Base-by-base conservation (phyloP, 1,139 yeast species). In the Yamadazyma membranifaciens region DNA sequence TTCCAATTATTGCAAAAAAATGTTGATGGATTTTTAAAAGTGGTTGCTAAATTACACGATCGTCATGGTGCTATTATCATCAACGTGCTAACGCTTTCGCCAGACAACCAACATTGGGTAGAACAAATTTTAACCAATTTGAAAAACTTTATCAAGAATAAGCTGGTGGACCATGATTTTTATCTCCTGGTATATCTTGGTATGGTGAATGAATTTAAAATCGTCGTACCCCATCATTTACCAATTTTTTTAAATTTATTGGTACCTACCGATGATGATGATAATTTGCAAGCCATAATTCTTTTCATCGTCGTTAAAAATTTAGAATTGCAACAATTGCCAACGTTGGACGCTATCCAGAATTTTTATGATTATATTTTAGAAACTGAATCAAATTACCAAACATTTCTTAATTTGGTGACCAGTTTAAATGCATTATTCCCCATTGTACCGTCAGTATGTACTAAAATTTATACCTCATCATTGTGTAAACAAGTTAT, bases 301-400 rank as follows among this genome's bases (percentile, higher is more conserved):
- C 45, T 66, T 25, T 49, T 65, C 22, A 52, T 67, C 5, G 43
- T 59, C 3, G 54, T 67, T 4, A 62, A 57, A 29, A 47, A 49
- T 32, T 45, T 64, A 28, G 58, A 62, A 40, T 17, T 46, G 2
- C 44, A 54, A 22, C 51, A 51, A 14, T 33, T 28, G 0, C 46
- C 49, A 22, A 45, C 62, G 0, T 35, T 43, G 3, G 60, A 54
- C 6, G 47, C 51, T 4, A 51, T 67, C 2, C 33, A 43, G 2
- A 59, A 55, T 16, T 63, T 54, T 38, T 52, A 67, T 27, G 70
- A 66, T 30, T 50, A 34, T 30, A 35, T 35, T 4, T 10, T 50
- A 12, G 60, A 56, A 11, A 45, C 51, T 1, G 45, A 45, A 9
- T 10, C 46, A 2, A 46, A 50, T 6, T 45, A 50, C 1, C 15